These are phyloP conservation scores for Casaregolazyma lundiana DNA, from an alignment of 1,139 yeast species.

Conservation along the genomic window DNA sequence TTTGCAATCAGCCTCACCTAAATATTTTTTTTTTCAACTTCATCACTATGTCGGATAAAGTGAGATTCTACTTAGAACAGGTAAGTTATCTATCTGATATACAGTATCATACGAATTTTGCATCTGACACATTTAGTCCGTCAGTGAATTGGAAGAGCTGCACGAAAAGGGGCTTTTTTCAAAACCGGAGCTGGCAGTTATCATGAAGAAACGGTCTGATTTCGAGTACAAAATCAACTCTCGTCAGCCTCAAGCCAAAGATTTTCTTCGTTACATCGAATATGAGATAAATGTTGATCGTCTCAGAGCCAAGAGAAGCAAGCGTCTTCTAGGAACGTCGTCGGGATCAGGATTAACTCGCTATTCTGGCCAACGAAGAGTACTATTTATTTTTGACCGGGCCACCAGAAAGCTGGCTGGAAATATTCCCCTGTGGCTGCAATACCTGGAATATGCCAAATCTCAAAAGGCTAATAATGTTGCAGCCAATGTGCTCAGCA, in stretches of 20 bases:
- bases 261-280: slow-evolving; percentile 72
- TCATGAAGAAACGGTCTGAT: slow-evolving; percentile 92
- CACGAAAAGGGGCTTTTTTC: slow-evolving; percentile 71
- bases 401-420: slow-evolving; percentile 78
- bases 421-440: slow-evolving; percentile 72
- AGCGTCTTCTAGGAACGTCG: slow-evolving; percentile 44
- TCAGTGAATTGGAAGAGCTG: slow-evolving; percentile 90
- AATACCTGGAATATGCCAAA: slow-evolving; percentile 71
- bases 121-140: slow-evolving; percentile 38
- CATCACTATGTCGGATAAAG: slow-evolving; percentile 59
- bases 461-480: slow-evolving; percentile 69
- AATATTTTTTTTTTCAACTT: slow-evolving; percentile 8
- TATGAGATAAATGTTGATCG: slow-evolving; percentile 80
- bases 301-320: slow-evolving; percentile 66
- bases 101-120: not conserved
- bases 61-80: slow-evolving; percentile 73
- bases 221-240: slow-evolving; percentile 89
- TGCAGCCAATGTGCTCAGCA: slow-evolving; percentile 75
- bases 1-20: slow-evolving; percentile 9
- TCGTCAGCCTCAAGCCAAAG: slow-evolving; percentile 74
- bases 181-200: slow-evolving; percentile 67
- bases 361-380: slow-evolving; percentile 82
- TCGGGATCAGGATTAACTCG: slow-evolving; percentile 49
- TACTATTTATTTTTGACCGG: slow-evolving; percentile 77
- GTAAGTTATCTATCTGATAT: slow-evolving; percentile 2